Evolutionary conservation across 1,139 yeast species (phyloP).

Genomic region (Blastobotrys buckinghamii): DNA sequence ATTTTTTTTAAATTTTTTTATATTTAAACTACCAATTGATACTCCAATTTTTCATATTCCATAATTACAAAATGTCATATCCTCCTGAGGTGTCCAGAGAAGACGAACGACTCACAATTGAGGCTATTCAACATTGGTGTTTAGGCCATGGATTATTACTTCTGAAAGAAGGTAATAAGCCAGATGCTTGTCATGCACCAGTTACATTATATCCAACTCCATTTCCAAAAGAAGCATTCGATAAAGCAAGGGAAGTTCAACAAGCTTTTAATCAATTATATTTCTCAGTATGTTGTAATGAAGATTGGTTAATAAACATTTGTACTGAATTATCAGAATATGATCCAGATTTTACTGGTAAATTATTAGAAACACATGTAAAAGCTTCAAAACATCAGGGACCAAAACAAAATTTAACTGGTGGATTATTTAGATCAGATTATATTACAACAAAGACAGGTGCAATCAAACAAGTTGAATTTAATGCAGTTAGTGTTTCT

Average conservation of each 20-base stretch:
- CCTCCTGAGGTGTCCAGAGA: constrained; percentile 20
- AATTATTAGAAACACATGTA: constrained; percentile 44
- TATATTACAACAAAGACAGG: constrained; percentile 52
- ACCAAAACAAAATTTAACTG: constrained; percentile 60
- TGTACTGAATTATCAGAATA: constrained; percentile 43
- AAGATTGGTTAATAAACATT: constrained; percentile 56
- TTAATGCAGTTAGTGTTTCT: constrained; percentile 91
- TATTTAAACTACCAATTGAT: not conserved
- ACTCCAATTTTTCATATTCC: not conserved
- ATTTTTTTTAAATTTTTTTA: not conserved
- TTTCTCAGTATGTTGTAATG: constrained; percentile 44
- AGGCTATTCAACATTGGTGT: constrained; percentile 62
- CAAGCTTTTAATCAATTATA: constrained; percentile 66
- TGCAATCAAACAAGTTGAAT: constrained; percentile 82
- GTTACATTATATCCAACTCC: constrained; percentile 89
- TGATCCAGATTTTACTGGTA: constrained; percentile 80
- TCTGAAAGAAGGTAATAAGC: constrained; percentile 50
- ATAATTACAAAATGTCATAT: constrained; percentile 2
- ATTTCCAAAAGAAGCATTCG: constrained; percentile 61
- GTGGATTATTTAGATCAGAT: constrained; percentile 88
- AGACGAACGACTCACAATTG: constrained; percentile 17
- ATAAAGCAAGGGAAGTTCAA: constrained; percentile 65
- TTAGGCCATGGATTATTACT: constrained; percentile 72
- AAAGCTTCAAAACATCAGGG: constrained; percentile 32
- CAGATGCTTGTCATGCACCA: constrained; percentile 64